A percentile compares a stretch with the other conserved stretches of the same genome.
These are phyloP conservation scores for Wickerhamiella kurtzmanii DNA, from an alignment of 805 yeast genomes.

Conservation along the genomic window DNA sequence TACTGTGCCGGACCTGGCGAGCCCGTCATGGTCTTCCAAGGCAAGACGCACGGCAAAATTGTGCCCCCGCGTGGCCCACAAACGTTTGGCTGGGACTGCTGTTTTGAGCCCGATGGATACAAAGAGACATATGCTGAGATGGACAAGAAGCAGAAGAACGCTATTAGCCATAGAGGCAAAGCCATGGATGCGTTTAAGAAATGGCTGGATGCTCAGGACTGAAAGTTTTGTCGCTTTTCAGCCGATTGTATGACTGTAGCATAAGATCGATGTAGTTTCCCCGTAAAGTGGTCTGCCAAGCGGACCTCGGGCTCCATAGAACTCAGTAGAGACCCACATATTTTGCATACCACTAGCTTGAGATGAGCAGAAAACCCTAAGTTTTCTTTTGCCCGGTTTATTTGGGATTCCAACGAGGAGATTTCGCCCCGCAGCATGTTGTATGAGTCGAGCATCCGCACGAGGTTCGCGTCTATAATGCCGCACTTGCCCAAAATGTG, in stretches of 20 bases:
- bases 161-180: slow-evolving; percentile 73
- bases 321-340: slow-evolving; percentile 80
- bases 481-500: slow-evolving; percentile 11
- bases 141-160: slow-evolving; percentile 61
- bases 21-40: slow-evolving; percentile 70
- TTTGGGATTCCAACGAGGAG: slow-evolving; percentile 36
- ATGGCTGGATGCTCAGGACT: slow-evolving; percentile 25
- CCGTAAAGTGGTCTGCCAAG: slow-evolving; percentile 78
- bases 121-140: slow-evolving; percentile 74
- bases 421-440: neutral
- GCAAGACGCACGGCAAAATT: slow-evolving; percentile 66
- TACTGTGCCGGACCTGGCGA: slow-evolving; percentile 70
- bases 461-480: slow-evolving; percentile 28
- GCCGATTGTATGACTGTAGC: slow-evolving; percentile 45
- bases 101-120: slow-evolving; percentile 71
- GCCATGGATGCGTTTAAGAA: slow-evolving; percentile 64
- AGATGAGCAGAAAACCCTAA: slow-evolving; percentile 80
- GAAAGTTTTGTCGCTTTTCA: neutral
- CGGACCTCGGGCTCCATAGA: slow-evolving; percentile 77
- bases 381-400: slow-evolving; percentile 50
- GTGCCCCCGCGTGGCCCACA: slow-evolving; percentile 65
- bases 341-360: slow-evolving; percentile 76
- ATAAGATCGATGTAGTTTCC: slow-evolving; percentile 75
- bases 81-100: slow-evolving; percentile 88
- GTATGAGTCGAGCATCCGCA: slow-evolving; percentile 8